Evolutionary conservation across 768 basidiomycete genomes (phyloP), one percentile per base, ranked within the genome.

Genomic region (Clitopilus hobsonii): DNA sequence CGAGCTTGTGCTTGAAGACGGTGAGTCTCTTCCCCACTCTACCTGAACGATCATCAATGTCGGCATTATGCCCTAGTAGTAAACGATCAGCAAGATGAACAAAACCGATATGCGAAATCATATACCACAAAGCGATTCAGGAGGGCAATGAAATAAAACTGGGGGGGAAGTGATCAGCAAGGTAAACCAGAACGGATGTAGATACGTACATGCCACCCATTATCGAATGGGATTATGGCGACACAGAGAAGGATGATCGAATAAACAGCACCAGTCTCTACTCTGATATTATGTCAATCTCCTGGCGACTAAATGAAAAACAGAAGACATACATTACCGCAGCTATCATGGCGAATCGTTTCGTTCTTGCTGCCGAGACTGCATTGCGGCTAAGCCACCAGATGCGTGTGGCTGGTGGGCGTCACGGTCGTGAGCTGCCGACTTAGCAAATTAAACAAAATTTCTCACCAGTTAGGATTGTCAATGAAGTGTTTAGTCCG

Each of bases 191-290:
- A 23, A 28, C 5, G 30, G 30, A 13, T 11, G 6, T 25, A 32
- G 18, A 20, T 36, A 61, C 60, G 28, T 57, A 65, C 58, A 25
- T 45, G n/a, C 24, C 38, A 55, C 13, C 52, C 10, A 16, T 54
- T 54, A 41, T 32, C 2, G 8, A 36, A 36, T 51, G 58, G 30
- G 27, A 63, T 24, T 24, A 63, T 23, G 7, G 64, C 30, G 36
- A 62, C 54, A 8, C 61, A 18, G 36, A 69, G 52, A 16, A 71
- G 55, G 28, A 60, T 58, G 6, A 61, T 23, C 1, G 65, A 59
- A 52, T 71, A 71, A 6, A 69, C 56, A 11, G 64, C 53, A 24
- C 66, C 66, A 27, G 67, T 67, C 53, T 71, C 66, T n/a, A n/a
- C n/a, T n/a, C n/a, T n/a, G n/a, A n/a, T n/a, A n/a, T n/a, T n/a